phyloP scores from a whole-genome alignment of 2,329 filamentous ascomycete species.

The Calonectria pseudoturangicola region DNA sequence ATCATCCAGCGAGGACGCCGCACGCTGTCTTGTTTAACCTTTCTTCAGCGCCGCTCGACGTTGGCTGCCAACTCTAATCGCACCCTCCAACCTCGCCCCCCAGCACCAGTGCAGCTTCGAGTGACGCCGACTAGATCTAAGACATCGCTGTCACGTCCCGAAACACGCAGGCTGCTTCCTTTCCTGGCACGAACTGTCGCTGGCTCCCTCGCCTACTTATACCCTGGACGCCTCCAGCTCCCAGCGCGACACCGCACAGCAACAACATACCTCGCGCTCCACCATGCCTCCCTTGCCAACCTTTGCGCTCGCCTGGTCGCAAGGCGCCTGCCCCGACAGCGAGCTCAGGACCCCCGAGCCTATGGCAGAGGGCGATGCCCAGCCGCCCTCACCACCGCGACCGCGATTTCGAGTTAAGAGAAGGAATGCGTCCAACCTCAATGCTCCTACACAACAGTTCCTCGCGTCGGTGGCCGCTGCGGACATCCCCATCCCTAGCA shows the following conservation, averaged over 20 bases:
- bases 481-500: slow-evolving; percentile 79
- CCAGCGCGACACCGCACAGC: slow-evolving; percentile 38
- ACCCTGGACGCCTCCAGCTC: slow-evolving; percentile 35
- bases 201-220: slow-evolving; percentile 44
- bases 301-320: slow-evolving; percentile 66
- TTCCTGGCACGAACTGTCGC: slow-evolving; percentile 39
- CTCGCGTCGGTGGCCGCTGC: slow-evolving; percentile 80
- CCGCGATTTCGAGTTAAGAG: slow-evolving; percentile 74
- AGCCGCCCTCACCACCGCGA: slow-evolving; percentile 70
- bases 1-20: neutral
- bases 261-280: slow-evolving; percentile 51
- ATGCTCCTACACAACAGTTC: slow-evolving; percentile 78
- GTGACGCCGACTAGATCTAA: slow-evolving; percentile 47
- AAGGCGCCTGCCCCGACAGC: slow-evolving; percentile 63
- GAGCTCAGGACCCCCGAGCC: slow-evolving; percentile 73
- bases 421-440: slow-evolving; percentile 71
- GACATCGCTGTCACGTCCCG: slow-evolving; percentile 51
- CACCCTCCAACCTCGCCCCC: slow-evolving; percentile 28
- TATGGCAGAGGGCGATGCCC: slow-evolving; percentile 57
- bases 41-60: slow-evolving; percentile 30
- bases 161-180: slow-evolving; percentile 47
- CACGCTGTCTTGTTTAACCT: neutral
- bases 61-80: slow-evolving; percentile 37
- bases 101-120: slow-evolving; percentile 24
- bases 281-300: slow-evolving; percentile 69